A percentile compares a stretch with the other conserved stretches of the same genome.
Evolutionary conservation across 805 yeast species (phyloP).

Genomic region (Candida maris): DNA sequence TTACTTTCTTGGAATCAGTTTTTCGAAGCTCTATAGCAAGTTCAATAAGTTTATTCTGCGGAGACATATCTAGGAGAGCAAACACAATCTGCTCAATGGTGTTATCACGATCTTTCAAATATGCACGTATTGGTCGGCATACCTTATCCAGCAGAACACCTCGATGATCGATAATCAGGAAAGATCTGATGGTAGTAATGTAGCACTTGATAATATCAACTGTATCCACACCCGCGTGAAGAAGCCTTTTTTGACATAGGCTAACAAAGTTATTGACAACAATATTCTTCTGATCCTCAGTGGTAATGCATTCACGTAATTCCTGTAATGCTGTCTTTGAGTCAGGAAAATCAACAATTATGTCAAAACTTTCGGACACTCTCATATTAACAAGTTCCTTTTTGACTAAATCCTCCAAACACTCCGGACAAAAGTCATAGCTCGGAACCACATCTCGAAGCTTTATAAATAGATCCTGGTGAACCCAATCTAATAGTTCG

Average conservation of each 20-base stretch:
- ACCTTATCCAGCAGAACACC: conserved; percentile 81
- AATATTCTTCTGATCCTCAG: conserved; percentile 45
- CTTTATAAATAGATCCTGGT: conserved; percentile 36
- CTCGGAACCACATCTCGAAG: conserved; percentile 17
- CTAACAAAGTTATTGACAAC: conserved; percentile 49
- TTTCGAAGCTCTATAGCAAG: conserved; percentile 50
- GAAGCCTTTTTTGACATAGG: conserved; percentile 42
- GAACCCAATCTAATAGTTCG: conserved; percentile 36
- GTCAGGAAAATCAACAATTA: conserved; percentile 51
- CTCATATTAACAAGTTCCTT: conserved; percentile 39
- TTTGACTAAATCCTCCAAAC: conserved; percentile 19
- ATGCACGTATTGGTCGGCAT: conserved; percentile 68
- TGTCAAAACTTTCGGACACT: conserved; percentile 54
- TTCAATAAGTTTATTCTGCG: conserved; percentile 44
- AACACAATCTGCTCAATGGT: conserved; percentile 64
- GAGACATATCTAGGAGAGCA: conserved; percentile 56
- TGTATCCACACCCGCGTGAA: conserved; percentile 83
- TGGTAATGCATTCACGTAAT: conserved; percentile 47
- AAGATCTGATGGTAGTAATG: conserved; percentile 66
- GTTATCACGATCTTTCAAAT: conserved; percentile 70
- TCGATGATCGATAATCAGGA: conserved; percentile 75
- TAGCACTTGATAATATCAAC: conserved; percentile 65
- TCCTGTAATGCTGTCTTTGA: conserved; percentile 56
- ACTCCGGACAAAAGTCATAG: conserved; percentile 11
- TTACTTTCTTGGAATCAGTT: conserved; percentile 25